Evolutionary conservation across 2,329 filamentous ascomycete species (phyloP).

Genomic region (Claviceps cyperi): DNA sequence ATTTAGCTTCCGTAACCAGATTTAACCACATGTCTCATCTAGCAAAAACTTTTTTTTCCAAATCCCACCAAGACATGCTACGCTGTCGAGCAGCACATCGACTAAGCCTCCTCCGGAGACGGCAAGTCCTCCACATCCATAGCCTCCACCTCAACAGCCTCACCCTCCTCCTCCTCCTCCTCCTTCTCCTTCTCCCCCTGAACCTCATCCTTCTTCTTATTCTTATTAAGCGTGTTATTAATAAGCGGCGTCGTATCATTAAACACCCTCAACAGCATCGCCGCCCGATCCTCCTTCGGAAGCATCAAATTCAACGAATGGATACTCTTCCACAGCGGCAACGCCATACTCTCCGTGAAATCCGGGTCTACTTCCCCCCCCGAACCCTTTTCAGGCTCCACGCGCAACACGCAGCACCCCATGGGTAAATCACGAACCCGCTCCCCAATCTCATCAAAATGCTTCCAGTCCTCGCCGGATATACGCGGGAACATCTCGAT

Average conservation of each 20-base stretch:
- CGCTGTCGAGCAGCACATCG: too few species aligned
- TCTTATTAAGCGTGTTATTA: slow-evolving; percentile 46
- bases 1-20: too few species aligned
- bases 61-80: too few species aligned
- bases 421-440: slow-evolving; percentile 64
- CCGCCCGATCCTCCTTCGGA: slow-evolving; percentile 87
- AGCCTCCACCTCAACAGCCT: slow-evolving; percentile 12
- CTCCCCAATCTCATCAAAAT: slow-evolving; percentile 78
- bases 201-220: slow-evolving; percentile 20
- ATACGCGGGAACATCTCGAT: slow-evolving; percentile 97
- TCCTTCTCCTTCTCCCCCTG: neutral
- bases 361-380: slow-evolving; percentile 23
- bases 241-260: slow-evolving; percentile 78
- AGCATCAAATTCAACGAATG: slow-evolving; percentile 93
- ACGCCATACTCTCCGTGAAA: slow-evolving; percentile 64
- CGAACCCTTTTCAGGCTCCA: slow-evolving; percentile 53
- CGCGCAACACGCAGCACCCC: slow-evolving; percentile 81
- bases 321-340: slow-evolving; percentile 89
- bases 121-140: slow-evolving; percentile 23
- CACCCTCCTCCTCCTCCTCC: slow-evolving; percentile 18
- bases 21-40: too few species aligned
- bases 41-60: too few species aligned
- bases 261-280: slow-evolving; percentile 81
- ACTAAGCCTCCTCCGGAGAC: slow-evolving; percentile 15
- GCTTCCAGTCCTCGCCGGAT: slow-evolving; percentile 55